A percentile compares a stretch with the other conserved stretches of the same genome.
Conservation (phyloP, 257 asterid species). For the Forsythia suspensa region DNA sequence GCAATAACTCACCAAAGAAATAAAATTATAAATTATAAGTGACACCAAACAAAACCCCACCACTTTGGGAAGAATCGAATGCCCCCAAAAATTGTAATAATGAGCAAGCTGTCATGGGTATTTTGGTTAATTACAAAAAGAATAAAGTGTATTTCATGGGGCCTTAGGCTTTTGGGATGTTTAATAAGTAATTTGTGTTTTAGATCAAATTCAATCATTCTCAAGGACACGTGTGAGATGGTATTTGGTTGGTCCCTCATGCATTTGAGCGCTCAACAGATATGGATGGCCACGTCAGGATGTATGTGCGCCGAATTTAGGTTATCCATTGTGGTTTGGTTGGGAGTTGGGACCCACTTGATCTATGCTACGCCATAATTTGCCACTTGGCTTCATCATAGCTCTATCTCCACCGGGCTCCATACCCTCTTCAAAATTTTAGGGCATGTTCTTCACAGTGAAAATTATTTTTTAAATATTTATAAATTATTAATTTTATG, state of each 20-base stretch:
- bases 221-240: not conserved
- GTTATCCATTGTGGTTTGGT: not conserved
- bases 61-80: not conserved
- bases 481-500: too few species aligned
- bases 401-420: not conserved
- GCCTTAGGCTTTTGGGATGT: not conserved
- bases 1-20: not conserved
- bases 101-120: not conserved
- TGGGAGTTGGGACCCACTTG: not conserved
- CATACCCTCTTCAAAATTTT: not conserved
- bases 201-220: not conserved
- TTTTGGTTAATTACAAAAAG: not conserved
- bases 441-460: too few species aligned
- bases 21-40: too few species aligned
- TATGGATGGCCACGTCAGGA: not conserved
- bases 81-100: not conserved
- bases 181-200: not conserved
- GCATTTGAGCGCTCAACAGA: not conserved
- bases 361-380: not conserved
- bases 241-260: not conserved
- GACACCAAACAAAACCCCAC: not conserved
- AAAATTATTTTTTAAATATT: too few species aligned
- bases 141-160: not conserved
- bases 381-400: not conserved
- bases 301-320: not conserved